Percentiles rank a stretch among this genome's conserved stretches.
Evolutionary conservation across 2,329 filamentous ascomycete genomes (phyloP).

Genomic region (Aspergillus unguis): DNA sequence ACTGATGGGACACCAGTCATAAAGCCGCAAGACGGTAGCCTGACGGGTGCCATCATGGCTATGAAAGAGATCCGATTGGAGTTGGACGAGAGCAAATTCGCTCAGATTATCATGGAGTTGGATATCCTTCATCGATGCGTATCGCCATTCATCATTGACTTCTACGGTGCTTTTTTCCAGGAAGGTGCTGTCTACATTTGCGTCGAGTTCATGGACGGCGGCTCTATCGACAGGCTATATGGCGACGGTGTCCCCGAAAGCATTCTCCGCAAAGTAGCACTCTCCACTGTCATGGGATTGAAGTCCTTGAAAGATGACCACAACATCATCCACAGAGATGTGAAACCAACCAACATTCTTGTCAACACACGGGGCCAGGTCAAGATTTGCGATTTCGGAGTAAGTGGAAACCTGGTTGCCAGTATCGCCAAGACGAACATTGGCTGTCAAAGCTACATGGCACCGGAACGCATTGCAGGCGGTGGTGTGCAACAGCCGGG

Average conservation of each 20-base stretch:
- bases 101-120: constrained; percentile 94
- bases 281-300: constrained; percentile 84
- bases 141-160: constrained; percentile 96
- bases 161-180: constrained; percentile 98
- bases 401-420: constrained; percentile 92
- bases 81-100: constrained; percentile 93
- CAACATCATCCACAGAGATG: constrained; percentile 98
- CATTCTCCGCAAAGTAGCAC: constrained; percentile 83
- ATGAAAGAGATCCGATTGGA: constrained; percentile 99
- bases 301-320: constrained; percentile 95
- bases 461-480: constrained; percentile 88
- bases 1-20: background rate
- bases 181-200: constrained; percentile 99
- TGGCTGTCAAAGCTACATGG: constrained; percentile 99
- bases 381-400: constrained; percentile 98
- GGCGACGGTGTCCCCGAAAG: constrained; percentile 83
- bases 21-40: constrained; percentile 23
- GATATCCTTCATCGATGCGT: constrained; percentile 93
- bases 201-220: constrained; percentile 98
- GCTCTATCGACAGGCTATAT: constrained; percentile 95
- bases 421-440: constrained; percentile 99
- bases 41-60: constrained; percentile 78
- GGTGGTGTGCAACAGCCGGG: constrained; percentile 72
- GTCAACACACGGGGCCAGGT: constrained; percentile 85
- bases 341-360: constrained; percentile 98